Base-by-base conservation (phyloP, 2,329 filamentous ascomycete genomes). In the Microsporum ferrugineum region DNA sequence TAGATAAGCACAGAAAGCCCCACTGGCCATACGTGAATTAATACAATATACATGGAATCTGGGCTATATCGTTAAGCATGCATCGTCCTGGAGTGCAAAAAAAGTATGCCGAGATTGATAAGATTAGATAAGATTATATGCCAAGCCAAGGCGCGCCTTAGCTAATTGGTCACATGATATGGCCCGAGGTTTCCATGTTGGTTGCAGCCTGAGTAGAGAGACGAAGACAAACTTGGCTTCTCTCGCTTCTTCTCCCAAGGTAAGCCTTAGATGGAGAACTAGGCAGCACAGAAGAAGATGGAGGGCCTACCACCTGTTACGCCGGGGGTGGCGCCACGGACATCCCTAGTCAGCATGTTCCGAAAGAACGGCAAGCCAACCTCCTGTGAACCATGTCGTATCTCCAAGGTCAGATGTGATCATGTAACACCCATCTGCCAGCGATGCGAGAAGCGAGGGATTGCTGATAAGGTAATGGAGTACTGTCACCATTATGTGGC, bases 361-460 rank as follows among this genome's bases (percentile, higher is more conserved):
- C 58, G 63, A 5, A 80, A 82, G 75, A 72, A 72, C 62, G 70
- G 70, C 7, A 70, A 70, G 43, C 65, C 63, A 23, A 68, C 70
- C 12, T 71, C 70, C 23, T 72, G 70, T 53, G 71, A 72, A 65
- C 70, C 69, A 23, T 71, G 69, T 51, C 69, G 71, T 6, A 68
- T 65, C 55, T 66, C 69, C 45, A 71, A 72, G 63, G 69, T 71
- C 45, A 67, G 69, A 31, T 72, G 71, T 41, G 70, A 72, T 55
- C 70, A 72, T 65, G 60, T 60, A 6, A 29, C 63, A 17, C 68
- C 70, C 3, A 62, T 68, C 12, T 72, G 71, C 55, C 63, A 64
- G 34, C 68, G 71, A 33, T 72, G 70, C 53, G 63, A 65, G 45
- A 64, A 63, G 36, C 68, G 70, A 14, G 65, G 66, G 1, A 61